Evolutionary conservation across 2,329 filamentous ascomycete species (phyloP), one percentile per base, ranked within the genome.

Genomic region (Cryoendolithus antarcticus): DNA sequence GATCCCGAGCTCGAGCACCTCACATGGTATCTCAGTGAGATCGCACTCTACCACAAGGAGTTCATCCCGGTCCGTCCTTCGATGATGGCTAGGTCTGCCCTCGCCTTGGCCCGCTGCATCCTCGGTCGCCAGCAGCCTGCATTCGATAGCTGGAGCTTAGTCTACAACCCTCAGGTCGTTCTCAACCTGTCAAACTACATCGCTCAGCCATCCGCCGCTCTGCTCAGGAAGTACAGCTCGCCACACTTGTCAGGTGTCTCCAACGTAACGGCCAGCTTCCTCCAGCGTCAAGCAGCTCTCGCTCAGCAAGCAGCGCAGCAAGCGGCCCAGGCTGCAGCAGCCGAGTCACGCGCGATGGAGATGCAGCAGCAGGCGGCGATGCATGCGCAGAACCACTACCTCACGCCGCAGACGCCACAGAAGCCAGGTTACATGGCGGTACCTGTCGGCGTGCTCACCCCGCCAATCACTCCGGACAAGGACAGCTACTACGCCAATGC

Each of bases 41-140:
- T 96, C 54, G 85, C 88, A 34, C 71, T 96, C 32, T 98, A 95
- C 65, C 86, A 96, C 68, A 83, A 89, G 56, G 91, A 96, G 49
- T 98, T 98, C 54, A 88, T 98, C 46, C 91, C 88, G 10, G 86
- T 82, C 40, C 82, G 82, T 56, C 86, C 91, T 12, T 94, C 89
- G 0, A 80, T 88, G 48, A 85, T 98, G 72, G 88, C 91, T 33
- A 75, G 86, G 49, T 82, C 86, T 32, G 86, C 88, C 8, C 70
- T 96, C 40, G 86, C 86, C 38, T 74, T 98, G 31, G 80, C 89
- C 30, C 74, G 88, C 47, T 89, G 84, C 57, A 86, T 98, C 47
- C 74, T 96, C 8, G 79, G 79, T 54, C 80, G 86, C 43, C 74
- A 80, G 31, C 86, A 93, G 60, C 72, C 80, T 47, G 76, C 76